Conservation (phyloP, 1,284 basidiomycete genomes). For the Ustilago loliicola region DNA sequence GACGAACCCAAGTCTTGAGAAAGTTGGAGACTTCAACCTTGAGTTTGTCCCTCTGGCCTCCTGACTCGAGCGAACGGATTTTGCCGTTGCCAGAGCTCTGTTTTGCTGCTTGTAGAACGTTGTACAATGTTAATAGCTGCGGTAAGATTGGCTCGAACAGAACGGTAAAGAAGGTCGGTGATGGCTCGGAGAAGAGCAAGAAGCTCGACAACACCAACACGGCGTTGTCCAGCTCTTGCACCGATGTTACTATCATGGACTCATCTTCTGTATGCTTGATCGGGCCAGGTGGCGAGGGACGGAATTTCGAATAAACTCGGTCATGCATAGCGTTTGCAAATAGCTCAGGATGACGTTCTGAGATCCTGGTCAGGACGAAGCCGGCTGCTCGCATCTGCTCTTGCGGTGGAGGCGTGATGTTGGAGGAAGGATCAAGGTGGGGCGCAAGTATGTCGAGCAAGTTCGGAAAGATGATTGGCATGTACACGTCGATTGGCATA, state of each 20-base stretch:
- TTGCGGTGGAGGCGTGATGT: slow-evolving; percentile 40
- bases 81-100: slow-evolving; percentile 29
- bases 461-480: slow-evolving; percentile 44
- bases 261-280: neutral
- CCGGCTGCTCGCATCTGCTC: slow-evolving; percentile 61
- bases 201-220: slow-evolving; percentile 47
- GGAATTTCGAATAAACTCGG: slow-evolving; percentile 33
- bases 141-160: slow-evolving; percentile 50
- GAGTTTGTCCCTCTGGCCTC: slow-evolving; percentile 26
- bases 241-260: slow-evolving; percentile 12
- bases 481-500: slow-evolving; percentile 43
- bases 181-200: slow-evolving; percentile 61
- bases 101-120: slow-evolving; percentile 17
- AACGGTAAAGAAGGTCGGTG: slow-evolving; percentile 54
- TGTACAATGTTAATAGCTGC: slow-evolving; percentile 56
- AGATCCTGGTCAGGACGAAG: slow-evolving; percentile 53
- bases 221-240: slow-evolving; percentile 26
- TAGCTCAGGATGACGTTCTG: slow-evolving; percentile 35
- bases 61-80: slow-evolving; percentile 25
- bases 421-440: slow-evolving; percentile 26
- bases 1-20: slow-evolving; percentile 56
- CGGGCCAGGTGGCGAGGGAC: slow-evolving; percentile 14
- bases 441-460: slow-evolving; percentile 55
- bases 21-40: slow-evolving; percentile 43
- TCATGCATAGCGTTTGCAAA: slow-evolving; percentile 31